A percentile compares a stretch with the other conserved stretches of the same genome.
These are phyloP conservation scores for Phytophthora pisi DNA, from an alignment of 352 stramenopile genomes.

Conservation along the genomic window DNA sequence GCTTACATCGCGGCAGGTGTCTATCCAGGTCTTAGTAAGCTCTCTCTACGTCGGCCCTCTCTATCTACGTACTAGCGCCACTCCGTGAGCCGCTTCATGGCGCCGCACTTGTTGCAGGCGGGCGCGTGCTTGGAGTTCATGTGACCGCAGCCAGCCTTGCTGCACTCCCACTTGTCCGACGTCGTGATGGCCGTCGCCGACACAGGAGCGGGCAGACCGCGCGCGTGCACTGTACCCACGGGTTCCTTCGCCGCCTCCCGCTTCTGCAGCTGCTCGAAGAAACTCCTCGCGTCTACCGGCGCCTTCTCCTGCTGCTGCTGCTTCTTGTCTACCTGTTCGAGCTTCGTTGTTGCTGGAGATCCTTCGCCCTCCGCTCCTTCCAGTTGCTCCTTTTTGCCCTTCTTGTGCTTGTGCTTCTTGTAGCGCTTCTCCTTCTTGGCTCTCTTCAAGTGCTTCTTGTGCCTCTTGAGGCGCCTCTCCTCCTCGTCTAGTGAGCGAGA, in stretches of 20 bases:
- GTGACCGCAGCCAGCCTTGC: constrained; percentile 65
- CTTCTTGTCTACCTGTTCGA: constrained; percentile 1
- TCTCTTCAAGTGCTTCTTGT: constrained; percentile 30
- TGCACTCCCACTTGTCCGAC: constrained; percentile 73
- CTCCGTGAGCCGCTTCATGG: constrained; percentile 81
- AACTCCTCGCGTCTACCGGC: constrained; percentile 46
- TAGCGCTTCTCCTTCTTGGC: constrained; percentile 36
- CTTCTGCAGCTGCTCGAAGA: constrained; percentile 69
- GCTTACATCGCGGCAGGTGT: too few species aligned
- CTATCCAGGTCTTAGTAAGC: too few species aligned
- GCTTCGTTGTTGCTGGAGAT: background rate
- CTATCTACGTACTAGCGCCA: constrained; percentile 49
- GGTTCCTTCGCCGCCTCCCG: constrained; percentile 64
- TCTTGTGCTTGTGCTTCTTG: constrained; percentile 39
- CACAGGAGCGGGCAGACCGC: constrained; percentile 35
- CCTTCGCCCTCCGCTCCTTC: background rate
- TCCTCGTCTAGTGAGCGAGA: constrained; percentile 12
- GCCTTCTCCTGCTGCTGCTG: constrained; percentile 6
- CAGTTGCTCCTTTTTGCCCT: constrained; percentile 17
- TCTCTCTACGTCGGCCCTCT: background rate
- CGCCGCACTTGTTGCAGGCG: constrained; percentile 72
- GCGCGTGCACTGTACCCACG: constrained; percentile 67
- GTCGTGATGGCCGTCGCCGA: constrained; percentile 33
- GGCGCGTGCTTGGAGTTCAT: constrained; percentile 70
- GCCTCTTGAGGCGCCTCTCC: constrained; percentile 16